Conservation (phyloP, 2,329 filamentous ascomycete genomes). For the Paecilomyces niveus region DNA sequence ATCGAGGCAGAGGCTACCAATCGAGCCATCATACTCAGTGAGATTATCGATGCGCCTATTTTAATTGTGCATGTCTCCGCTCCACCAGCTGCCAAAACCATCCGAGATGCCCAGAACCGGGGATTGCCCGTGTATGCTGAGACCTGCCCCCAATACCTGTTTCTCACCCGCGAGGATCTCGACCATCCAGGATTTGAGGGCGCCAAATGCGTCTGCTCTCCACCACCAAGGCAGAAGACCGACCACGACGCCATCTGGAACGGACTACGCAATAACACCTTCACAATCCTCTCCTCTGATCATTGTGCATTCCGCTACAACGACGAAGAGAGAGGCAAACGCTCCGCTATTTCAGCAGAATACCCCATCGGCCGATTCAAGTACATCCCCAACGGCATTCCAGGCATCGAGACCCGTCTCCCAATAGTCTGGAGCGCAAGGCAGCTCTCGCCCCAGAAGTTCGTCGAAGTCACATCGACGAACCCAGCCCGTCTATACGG, state of each 20-base stretch:
- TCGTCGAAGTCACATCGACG: constrained; percentile 38
- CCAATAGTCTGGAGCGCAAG: constrained; percentile 31
- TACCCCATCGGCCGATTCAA: constrained; percentile 44
- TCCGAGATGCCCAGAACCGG: constrained; percentile 44
- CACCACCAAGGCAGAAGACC: constrained; percentile 41
- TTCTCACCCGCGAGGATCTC: constrained; percentile 43
- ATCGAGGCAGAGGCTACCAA: constrained; percentile 42
- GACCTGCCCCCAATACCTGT: constrained; percentile 54
- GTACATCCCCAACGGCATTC: constrained; percentile 53
- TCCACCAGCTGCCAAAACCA: constrained; percentile 40
- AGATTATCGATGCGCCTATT: constrained; percentile 46
- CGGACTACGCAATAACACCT: constrained; percentile 47
- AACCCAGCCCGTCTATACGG: constrained; percentile 42
- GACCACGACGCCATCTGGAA: constrained; percentile 48
- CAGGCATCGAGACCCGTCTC: constrained; percentile 52
- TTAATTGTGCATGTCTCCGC: constrained; percentile 49
- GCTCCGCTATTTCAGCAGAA: constrained; percentile 39
- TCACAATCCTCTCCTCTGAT: constrained; percentile 47
- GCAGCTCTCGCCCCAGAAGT: constrained; percentile 30
- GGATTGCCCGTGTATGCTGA: constrained; percentile 50
- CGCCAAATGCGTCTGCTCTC: constrained; percentile 50
- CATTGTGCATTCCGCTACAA: constrained; percentile 43
- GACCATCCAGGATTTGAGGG: constrained; percentile 37
- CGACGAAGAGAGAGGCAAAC: constrained; percentile 43
- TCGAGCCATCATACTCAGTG: constrained; percentile 44